A percentile compares a stretch with the other conserved stretches of the same genome.
Evolutionary conservation across 805 yeast genomes (phyloP).

Genomic region (Metschnikowia amazonensis): DNA sequence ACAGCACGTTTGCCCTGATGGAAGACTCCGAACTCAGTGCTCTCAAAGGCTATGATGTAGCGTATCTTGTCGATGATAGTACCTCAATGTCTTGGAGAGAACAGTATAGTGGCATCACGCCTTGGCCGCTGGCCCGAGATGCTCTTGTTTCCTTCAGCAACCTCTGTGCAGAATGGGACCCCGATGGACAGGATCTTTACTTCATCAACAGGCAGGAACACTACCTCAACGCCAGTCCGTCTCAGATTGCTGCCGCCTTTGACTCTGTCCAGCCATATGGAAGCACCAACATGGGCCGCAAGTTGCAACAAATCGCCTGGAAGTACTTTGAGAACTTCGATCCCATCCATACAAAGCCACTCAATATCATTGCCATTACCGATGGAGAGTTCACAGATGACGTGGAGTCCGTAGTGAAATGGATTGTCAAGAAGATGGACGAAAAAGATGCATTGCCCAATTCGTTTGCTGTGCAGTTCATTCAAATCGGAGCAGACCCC

Average conservation of each 20-base stretch:
- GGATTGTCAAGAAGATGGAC: slow-evolving; percentile 16
- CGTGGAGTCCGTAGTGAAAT: slow-evolving; percentile 12
- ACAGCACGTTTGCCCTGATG: slow-evolving; percentile 1
- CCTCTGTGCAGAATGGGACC: slow-evolving; percentile 17
- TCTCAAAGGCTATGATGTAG: slow-evolving; percentile 16
- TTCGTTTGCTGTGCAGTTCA: slow-evolving; percentile 15
- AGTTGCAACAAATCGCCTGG: slow-evolving; percentile 9
- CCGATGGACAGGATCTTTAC: slow-evolving; percentile 17
- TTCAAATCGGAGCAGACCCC: slow-evolving; percentile 17
- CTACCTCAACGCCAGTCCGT: slow-evolving; percentile 10
- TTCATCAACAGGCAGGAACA: slow-evolving; percentile 11
- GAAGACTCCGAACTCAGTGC: slow-evolving; percentile 12
- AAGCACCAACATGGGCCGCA: slow-evolving; percentile 17
- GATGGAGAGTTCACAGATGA: slow-evolving; percentile 17
- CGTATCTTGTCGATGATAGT: slow-evolving; percentile 16
- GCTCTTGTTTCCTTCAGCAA: slow-evolving; percentile 14
- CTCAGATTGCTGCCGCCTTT: slow-evolving; percentile 12
- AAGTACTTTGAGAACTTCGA: slow-evolving; percentile 12
- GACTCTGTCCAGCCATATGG: slow-evolving; percentile 11
- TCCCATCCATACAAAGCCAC: slow-evolving; percentile 12
- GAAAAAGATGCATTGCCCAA: slow-evolving; percentile 11
- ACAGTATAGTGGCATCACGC: slow-evolving; percentile 11
- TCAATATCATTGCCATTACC: slow-evolving; percentile 16
- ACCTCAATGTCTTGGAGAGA: slow-evolving; percentile 16
- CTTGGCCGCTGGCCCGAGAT: slow-evolving; percentile 15